These are phyloP conservation scores for Sambucus nigra DNA, from an alignment of 129 eudicot species.

Conservation along the genomic window DNA sequence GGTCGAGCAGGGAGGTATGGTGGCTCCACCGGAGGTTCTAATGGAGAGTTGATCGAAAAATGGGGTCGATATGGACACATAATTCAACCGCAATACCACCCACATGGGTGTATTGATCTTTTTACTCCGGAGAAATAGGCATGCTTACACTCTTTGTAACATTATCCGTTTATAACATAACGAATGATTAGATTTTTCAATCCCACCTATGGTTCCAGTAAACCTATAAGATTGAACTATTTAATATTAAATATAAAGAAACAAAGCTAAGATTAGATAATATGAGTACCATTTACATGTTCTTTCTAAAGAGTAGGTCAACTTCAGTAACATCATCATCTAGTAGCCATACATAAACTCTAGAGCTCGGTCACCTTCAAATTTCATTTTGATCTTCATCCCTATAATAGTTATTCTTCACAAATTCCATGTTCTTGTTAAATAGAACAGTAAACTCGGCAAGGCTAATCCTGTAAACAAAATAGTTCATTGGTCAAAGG, in stretches of 20 bases:
- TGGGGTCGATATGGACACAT: too few relatives aligned
- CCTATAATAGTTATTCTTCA: slow-evolving; percentile 82
- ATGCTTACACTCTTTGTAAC: too few relatives aligned
- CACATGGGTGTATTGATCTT: too few relatives aligned
- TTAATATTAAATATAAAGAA: not conserved
- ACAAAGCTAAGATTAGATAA: not conserved
- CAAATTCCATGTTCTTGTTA: slow-evolving; percentile 84
- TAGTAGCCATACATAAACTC: slow-evolving; percentile 65
- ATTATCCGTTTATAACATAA: too few relatives aligned
- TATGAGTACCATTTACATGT: not conserved
- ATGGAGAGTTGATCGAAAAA: too few relatives aligned
- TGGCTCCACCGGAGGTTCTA: too few relatives aligned
- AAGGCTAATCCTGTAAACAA: slow-evolving; percentile 75
- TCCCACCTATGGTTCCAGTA: slow-evolving; percentile 88
- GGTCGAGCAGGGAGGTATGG: too few relatives aligned
- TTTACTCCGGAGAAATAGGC: too few relatives aligned
- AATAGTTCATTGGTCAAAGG: not conserved
- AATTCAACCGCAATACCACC: too few relatives aligned
- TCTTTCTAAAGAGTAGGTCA: not conserved
- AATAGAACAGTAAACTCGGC: slow-evolving; percentile 85
- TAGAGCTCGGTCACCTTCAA: slow-evolving; percentile 97
- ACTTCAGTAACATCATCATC: not conserved
- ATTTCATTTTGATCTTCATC: slow-evolving; percentile 95
- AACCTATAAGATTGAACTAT: slow-evolving; percentile 37
- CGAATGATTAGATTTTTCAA: slow-evolving; percentile 71